A percentile compares a stretch with the other conserved stretches of the same genome.
Conservation (phyloP, 2,329 filamentous ascomycete species). For the Elsinoe arachidis region DNA sequence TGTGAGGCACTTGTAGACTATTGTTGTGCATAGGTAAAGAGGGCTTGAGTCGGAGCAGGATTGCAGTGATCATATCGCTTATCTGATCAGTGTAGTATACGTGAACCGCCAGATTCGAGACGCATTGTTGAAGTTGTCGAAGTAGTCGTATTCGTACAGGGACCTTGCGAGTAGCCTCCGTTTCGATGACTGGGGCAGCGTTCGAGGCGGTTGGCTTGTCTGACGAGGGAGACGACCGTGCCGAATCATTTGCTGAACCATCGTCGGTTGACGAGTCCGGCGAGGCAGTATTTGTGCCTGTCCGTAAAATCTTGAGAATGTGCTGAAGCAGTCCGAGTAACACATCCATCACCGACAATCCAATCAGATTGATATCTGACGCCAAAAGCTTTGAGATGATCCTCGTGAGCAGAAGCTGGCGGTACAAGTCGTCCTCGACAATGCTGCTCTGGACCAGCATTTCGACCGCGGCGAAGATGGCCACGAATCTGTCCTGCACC, state of each 20-base stretch:
- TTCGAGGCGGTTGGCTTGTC: neutral
- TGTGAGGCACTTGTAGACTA: slow-evolving; percentile 17
- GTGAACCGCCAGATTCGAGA: slow-evolving; percentile 86
- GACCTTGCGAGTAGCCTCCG: slow-evolving; percentile 9
- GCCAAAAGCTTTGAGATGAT: slow-evolving; percentile 76
- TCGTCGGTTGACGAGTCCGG: slow-evolving; percentile 32
- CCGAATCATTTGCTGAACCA: slow-evolving; percentile 17
- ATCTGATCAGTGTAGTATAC: slow-evolving; percentile 97
- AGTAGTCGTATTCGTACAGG: slow-evolving; percentile 54
- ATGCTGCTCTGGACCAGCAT: slow-evolving; percentile 60
- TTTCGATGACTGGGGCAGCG: slow-evolving; percentile 3
- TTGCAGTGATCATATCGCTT: slow-evolving; percentile 80
- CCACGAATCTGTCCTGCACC: slow-evolving; percentile 88
- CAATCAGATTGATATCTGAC: slow-evolving; percentile 88
- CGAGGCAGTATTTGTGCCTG: slow-evolving; percentile 30
- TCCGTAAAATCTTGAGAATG: slow-evolving; percentile 66
- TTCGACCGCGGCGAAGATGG: slow-evolving; percentile 75
- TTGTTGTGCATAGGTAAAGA: slow-evolving; percentile 23
- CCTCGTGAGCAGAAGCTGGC: slow-evolving; percentile 65
- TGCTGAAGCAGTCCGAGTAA: slow-evolving; percentile 77
- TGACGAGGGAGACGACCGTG: neutral
- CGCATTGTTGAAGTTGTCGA: slow-evolving; percentile 65
- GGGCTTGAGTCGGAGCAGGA: slow-evolving; percentile 71
- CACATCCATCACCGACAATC: slow-evolving; percentile 92
- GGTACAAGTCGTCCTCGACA: slow-evolving; percentile 60